Percentiles rank a stretch among this genome's conserved stretches.
Conservation (phyloP, 202 grass and related monocot species). For the Hordeum pubiflorum region DNA sequence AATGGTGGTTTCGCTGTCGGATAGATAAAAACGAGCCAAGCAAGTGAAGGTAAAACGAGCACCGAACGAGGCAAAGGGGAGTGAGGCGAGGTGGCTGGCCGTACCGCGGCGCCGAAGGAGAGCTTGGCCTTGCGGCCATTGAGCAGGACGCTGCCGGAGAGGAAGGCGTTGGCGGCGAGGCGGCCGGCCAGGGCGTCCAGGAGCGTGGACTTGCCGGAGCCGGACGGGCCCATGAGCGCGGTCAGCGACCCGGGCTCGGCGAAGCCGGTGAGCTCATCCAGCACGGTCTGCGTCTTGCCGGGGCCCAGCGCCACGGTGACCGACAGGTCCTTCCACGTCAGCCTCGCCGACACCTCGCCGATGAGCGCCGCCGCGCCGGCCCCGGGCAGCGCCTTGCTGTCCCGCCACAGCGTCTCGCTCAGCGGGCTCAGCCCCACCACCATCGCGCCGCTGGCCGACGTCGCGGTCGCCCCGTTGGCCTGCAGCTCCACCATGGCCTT, state of each 20-base stretch:
- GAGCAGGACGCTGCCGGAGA: constrained; percentile 67
- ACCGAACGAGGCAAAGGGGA: background rate
- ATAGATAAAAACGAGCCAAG: background rate
- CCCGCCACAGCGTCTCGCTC: constrained; percentile 81
- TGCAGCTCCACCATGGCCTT: constrained; percentile 73
- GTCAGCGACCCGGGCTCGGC: constrained; percentile 83
- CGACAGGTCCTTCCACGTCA: constrained; percentile 87
- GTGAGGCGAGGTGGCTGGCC: background rate
- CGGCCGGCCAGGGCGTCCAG: constrained; percentile 78
- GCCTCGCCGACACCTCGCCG: constrained; percentile 70
- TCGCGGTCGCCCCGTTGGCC: constrained; percentile 52
- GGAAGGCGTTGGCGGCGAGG: constrained; percentile 81
- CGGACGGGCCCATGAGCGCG: constrained; percentile 82
- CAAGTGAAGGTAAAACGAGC: background rate
- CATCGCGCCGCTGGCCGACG: constrained; percentile 25
- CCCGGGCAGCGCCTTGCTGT: constrained; percentile 36
- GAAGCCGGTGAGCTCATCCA: constrained; percentile 77
- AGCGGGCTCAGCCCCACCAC: constrained; percentile 77
- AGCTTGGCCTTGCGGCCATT: constrained; percentile 89
- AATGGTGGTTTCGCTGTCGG: background rate
- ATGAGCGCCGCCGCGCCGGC: constrained; percentile 36
- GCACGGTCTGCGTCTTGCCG: constrained; percentile 68
- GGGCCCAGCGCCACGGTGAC: constrained; percentile 73
- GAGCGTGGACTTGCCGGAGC: constrained; percentile 88
- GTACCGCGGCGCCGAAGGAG: constrained; percentile 89